phyloP scores from a whole-genome alignment of 1,284 basidiomycete species.

The Irpex rosettiformis region DNA sequence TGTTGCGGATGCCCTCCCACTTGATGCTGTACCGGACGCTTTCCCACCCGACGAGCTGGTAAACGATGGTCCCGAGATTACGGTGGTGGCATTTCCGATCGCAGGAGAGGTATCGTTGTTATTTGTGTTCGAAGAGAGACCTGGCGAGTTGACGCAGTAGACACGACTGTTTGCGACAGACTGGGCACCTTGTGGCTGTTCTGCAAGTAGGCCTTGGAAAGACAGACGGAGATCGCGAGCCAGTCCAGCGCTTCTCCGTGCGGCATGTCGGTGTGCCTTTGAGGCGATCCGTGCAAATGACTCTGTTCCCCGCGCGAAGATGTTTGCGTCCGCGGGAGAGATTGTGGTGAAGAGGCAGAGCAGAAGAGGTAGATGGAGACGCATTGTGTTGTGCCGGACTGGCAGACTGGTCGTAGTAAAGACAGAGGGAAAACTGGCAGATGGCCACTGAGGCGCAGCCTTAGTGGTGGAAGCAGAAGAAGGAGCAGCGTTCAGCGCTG shows the following conservation, averaged over 20 bases:
- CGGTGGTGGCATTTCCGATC: slow-evolving; percentile 10
- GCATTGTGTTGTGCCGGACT: slow-evolving; percentile 18
- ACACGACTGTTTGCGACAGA: slow-evolving; percentile 16
- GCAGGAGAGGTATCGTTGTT: slow-evolving; percentile 12
- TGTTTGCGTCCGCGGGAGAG: slow-evolving; percentile 32
- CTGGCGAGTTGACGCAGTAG: slow-evolving; percentile 28
- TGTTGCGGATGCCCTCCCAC: slow-evolving; percentile 15
- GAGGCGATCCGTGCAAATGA: slow-evolving; percentile 24
- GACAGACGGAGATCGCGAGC: slow-evolving; percentile 67
- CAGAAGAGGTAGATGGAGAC: slow-evolving; percentile 22
- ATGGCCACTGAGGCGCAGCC: slow-evolving; percentile 17
- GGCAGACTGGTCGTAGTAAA: slow-evolving; percentile 3
- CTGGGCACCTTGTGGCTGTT: slow-evolving; percentile 13
- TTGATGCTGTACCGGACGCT: slow-evolving; percentile 8
- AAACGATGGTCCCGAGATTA: slow-evolving; percentile 14
- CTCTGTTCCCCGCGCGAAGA: slow-evolving; percentile 39
- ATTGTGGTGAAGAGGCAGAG: slow-evolving; percentile 28
- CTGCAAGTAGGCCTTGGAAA: slow-evolving; percentile 42
- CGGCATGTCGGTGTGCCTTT: slow-evolving; percentile 39
- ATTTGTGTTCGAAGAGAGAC: slow-evolving; percentile 3
- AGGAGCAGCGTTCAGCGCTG: slow-evolving; percentile 16
- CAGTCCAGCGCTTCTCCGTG: slow-evolving; percentile 50
- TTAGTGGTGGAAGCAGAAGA: slow-evolving; percentile 11
- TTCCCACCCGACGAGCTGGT: slow-evolving; percentile 9
- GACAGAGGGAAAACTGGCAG: slow-evolving; percentile 9